These are phyloP conservation scores for Pulveroboletus ravenelii DNA, from an alignment of 768 basidiomycete species.

Conservation along the genomic window DNA sequence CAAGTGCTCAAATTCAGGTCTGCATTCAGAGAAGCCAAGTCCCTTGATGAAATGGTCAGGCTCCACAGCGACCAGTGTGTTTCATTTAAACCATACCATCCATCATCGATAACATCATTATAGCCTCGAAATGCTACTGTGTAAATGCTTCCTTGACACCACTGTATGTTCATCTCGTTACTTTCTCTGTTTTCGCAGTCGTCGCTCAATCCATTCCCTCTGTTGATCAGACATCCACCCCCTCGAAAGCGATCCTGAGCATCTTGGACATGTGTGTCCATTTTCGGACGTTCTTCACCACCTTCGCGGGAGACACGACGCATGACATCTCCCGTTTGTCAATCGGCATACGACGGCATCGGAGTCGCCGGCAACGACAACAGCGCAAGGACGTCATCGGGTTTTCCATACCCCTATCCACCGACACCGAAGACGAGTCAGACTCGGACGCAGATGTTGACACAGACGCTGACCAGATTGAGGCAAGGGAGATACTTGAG, in stretches of 20 bases:
- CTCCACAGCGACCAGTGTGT: slow-evolving; percentile 69
- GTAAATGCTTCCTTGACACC: slow-evolving; percentile 57
- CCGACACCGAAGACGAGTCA: slow-evolving; percentile 33
- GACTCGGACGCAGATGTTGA: slow-evolving; percentile 37
- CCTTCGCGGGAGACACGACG: slow-evolving; percentile 57
- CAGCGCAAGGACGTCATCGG: slow-evolving; percentile 57
- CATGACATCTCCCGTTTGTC: slow-evolving; percentile 51
- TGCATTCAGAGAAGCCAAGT: slow-evolving; percentile 46
- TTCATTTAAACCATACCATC: background rate
- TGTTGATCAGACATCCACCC: slow-evolving; percentile 51
- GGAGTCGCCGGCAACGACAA: slow-evolving; percentile 54
- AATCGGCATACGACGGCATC: slow-evolving; percentile 52
- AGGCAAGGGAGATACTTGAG: slow-evolving; percentile 14
- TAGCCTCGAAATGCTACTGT: slow-evolving; percentile 58
- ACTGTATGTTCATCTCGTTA: slow-evolving; percentile 39
- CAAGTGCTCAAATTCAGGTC: slow-evolving; percentile 59
- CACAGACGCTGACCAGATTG: slow-evolving; percentile 14
- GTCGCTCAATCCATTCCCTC: background rate
- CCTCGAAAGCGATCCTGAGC: slow-evolving; percentile 62
- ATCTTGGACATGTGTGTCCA: slow-evolving; percentile 71
- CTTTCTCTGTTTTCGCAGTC: background rate
- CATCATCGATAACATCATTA: slow-evolving; percentile 1
- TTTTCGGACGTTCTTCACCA: slow-evolving; percentile 60
- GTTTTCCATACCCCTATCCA: slow-evolving; percentile 41
- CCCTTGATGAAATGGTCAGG: slow-evolving; percentile 72